phyloP scores from a whole-genome alignment of 148 eudicot species.

The Pouteria glomerata region DNA sequence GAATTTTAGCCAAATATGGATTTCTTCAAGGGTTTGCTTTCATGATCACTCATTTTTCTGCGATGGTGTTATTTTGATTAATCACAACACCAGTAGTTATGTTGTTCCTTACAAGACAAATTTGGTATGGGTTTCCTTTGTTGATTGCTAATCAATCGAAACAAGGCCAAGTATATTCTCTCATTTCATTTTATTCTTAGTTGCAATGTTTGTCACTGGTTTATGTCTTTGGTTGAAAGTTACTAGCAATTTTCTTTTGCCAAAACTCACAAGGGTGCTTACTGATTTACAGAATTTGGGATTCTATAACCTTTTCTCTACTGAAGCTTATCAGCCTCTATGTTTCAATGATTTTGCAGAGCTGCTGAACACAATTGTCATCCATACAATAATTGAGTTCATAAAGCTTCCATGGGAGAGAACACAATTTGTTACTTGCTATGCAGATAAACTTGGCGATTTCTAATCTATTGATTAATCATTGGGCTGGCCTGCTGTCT shows the following conservation, averaged over 20 bases:
- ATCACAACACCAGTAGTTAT: no score
- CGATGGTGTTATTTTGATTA: background rate
- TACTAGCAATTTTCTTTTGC: background rate
- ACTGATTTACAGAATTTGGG: background rate
- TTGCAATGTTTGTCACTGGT: background rate
- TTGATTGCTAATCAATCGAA: background rate
- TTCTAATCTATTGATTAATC: conserved; percentile 7
- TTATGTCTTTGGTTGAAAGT: background rate
- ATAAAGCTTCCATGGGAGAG: conserved; percentile 1
- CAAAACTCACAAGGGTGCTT: background rate
- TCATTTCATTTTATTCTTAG: background rate
- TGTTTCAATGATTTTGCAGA: conserved; percentile 16
- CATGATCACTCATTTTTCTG: background rate
- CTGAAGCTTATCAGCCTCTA: no score
- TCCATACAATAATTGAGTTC: background rate
- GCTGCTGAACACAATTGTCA: background rate
- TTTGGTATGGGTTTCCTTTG: background rate
- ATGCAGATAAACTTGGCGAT: conserved; percentile 8
- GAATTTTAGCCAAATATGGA: no score
- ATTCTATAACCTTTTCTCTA: background rate
- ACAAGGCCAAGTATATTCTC: background rate
- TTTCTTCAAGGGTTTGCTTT: background rate
- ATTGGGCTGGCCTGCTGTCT: conserved; percentile 9
- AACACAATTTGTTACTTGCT: background rate
- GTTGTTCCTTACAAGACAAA: background rate